These are phyloP conservation scores for Phytophthora idaei DNA, from an alignment of 352 stramenopile species.

Conservation along the genomic window DNA sequence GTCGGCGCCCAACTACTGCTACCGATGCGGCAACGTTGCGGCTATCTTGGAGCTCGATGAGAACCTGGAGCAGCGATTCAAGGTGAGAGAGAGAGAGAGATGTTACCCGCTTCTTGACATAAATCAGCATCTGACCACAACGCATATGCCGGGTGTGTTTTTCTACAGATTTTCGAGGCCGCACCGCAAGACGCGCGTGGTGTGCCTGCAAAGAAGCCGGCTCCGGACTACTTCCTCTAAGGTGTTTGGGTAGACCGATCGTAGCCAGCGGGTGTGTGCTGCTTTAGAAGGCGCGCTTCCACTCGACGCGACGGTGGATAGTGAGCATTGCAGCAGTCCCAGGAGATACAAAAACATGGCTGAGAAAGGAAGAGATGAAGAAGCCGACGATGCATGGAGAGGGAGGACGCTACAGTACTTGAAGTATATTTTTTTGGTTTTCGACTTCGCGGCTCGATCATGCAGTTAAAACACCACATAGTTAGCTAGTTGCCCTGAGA, in stretches of 20 bases:
- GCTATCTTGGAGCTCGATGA: constrained; percentile 99
- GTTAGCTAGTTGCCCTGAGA: constrained; percentile 13
- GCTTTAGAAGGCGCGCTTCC: constrained; percentile 42
- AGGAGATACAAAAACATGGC: constrained; percentile 16
- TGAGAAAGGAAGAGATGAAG: constrained; percentile 2
- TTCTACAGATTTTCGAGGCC: constrained; percentile 96
- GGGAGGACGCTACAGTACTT: constrained; percentile 23
- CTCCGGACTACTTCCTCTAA: constrained; percentile 99
- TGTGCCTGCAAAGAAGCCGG: constrained; percentile 97
- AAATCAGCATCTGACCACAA: constrained; percentile 21
- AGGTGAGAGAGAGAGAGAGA: constrained; percentile 44
- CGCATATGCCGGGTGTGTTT: constrained; percentile 8
- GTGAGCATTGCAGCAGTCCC: constrained; percentile 26
- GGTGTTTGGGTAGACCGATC: constrained; percentile 20
- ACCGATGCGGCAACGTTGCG: constrained; percentile 98
- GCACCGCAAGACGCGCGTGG: constrained; percentile 96
- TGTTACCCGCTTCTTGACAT: background rate
- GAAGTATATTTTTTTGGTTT: constrained; percentile 45
- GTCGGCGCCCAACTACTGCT: constrained; percentile 99
- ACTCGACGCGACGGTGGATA: constrained; percentile 28
- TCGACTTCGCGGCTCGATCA: constrained; percentile 15
- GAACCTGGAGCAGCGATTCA: constrained; percentile 91
- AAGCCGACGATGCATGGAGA: constrained; percentile 17
- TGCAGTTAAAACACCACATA: constrained; percentile 19
- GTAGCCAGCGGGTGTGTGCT: constrained; percentile 36